Evolutionary conservation across 345 rosid species (phyloP).

Genomic region (Eucalyptus decipiens): DNA sequence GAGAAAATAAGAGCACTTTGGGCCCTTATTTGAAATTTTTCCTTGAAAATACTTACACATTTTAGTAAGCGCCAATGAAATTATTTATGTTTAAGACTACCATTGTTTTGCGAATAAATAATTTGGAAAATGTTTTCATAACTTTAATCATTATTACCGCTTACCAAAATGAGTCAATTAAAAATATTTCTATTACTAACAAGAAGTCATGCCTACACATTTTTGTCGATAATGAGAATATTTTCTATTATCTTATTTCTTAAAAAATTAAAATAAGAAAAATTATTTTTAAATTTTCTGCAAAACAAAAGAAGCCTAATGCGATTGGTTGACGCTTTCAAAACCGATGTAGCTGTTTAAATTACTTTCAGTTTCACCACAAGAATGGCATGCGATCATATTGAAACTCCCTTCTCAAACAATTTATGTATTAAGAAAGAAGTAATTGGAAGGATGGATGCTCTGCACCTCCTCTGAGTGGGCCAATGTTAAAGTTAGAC

Average conservation of each 20-base stretch:
- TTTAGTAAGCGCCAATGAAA: neutral
- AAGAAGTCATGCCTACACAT: neutral
- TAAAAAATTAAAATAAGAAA: neutral
- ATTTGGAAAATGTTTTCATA: neutral
- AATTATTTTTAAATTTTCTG: neutral
- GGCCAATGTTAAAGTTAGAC: neutral
- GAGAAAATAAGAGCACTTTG: no score
- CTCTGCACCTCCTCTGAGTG: neutral
- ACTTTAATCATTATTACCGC: neutral
- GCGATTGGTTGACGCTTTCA: neutral
- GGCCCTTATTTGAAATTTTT: accelerated
- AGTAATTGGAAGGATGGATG: neutral
- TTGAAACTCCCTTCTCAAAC: neutral
- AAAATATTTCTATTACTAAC: neutral
- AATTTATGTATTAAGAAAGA: neutral
- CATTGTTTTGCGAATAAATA: neutral
- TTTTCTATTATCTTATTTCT: neutral
- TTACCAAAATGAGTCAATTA: neutral
- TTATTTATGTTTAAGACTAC: neutral
- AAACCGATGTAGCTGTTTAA: neutral
- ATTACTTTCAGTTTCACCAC: neutral
- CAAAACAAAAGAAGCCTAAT: neutral
- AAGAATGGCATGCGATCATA: neutral
- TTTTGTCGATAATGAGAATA: neutral
- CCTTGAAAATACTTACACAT: neutral